Evolutionary conservation across 805 yeast species (phyloP), one percentile per base, ranked within the genome.

Genomic region (Isabelozyma gotoi): DNA sequence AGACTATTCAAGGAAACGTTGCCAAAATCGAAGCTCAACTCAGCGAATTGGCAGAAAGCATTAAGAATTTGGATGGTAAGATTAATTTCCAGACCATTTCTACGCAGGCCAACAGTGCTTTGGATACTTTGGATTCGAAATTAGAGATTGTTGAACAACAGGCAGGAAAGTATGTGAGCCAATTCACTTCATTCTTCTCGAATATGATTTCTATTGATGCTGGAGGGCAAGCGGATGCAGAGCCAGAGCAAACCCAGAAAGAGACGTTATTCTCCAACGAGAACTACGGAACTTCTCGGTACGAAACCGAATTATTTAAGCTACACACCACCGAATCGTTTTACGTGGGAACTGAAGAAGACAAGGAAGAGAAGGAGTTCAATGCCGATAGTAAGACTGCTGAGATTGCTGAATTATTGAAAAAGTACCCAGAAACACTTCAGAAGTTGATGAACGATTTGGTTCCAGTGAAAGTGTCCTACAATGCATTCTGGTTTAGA

Each of bases 121-220:
- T 90, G 39, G 91, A 88, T 48, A 77, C 79, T 6, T 72, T 91
- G 47, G 97, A 90, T 60, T 67, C 78, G 7, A 49, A 84, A 51
- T 70, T 91, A 37, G 96, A 87, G 52, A 71, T 72, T 41, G 82
- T 88, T 6, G 97, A 91, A 59, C 77, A 76, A 40, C 64, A 74
- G 24, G 91, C 96, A 0, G 78, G 84, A 1, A 68, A 69, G n/a
- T 81, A 78, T 53, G 79, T 81, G 14, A 60, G 67, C 33, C 80
- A 74, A 55, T 69, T 85, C 43, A 78, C 88, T n/a, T 73, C 78
- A 5, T 76, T 82, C 46, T 69, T 85, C 38, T 56, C 71, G 14
- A 61, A 57, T 18, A 61, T 71, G n/a, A 67, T 69, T 3, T 49
- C 62, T 2, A 53, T 69, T 2, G 51, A 48, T 5, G 56, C 58